phyloP scores from a whole-genome alignment of 805 yeast species.

The Clavispora vitiphila region DNA sequence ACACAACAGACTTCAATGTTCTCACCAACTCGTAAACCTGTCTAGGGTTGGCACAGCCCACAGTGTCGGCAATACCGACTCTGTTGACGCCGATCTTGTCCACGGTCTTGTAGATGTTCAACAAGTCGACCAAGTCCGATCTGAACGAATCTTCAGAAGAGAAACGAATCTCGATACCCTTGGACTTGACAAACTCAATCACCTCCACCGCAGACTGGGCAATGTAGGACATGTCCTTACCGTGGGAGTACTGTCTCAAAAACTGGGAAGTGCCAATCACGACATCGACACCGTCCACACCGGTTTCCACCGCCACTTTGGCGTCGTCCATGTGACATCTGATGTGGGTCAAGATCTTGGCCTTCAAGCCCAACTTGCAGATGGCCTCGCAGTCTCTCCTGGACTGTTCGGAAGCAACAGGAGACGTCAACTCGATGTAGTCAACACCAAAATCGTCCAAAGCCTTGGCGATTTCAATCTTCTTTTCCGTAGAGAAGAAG shows the following conservation, averaged over 20 bases:
- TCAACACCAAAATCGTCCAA: conserved; percentile 97
- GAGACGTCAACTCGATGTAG: conserved; percentile 95
- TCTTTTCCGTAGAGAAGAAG: conserved; percentile 88
- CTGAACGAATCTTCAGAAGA: conserved; percentile 97
- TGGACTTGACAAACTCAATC: conserved; percentile 93
- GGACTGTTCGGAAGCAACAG: conserved; percentile 95
- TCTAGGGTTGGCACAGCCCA: conserved; percentile 98
- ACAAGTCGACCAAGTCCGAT: conserved; percentile 89
- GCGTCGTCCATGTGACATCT: conserved; percentile 99
- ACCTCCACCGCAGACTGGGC: conserved; percentile 95
- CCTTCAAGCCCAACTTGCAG: conserved; percentile 92
- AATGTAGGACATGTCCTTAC: conserved; percentile 97
- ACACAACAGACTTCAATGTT: conserved; percentile 87
- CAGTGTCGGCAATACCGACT: conserved; percentile 99
- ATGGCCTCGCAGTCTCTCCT: conserved; percentile 95
- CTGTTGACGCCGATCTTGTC: conserved; percentile 97
- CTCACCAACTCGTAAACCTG: conserved; percentile 96
- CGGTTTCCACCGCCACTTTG: conserved; percentile 92
- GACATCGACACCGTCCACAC: conserved; percentile 98
- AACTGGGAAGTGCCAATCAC: conserved; percentile 97
- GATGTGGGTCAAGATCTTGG: conserved; percentile 93
- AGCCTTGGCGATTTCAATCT: conserved; percentile 95
- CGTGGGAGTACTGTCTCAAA: conserved; percentile 91
- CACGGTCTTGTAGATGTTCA: conserved; percentile 93
- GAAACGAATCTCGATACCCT: conserved; percentile 95